Base-by-base conservation (phyloP, 768 basidiomycete genomes). In the Leccinum aurantiacum region DNA sequence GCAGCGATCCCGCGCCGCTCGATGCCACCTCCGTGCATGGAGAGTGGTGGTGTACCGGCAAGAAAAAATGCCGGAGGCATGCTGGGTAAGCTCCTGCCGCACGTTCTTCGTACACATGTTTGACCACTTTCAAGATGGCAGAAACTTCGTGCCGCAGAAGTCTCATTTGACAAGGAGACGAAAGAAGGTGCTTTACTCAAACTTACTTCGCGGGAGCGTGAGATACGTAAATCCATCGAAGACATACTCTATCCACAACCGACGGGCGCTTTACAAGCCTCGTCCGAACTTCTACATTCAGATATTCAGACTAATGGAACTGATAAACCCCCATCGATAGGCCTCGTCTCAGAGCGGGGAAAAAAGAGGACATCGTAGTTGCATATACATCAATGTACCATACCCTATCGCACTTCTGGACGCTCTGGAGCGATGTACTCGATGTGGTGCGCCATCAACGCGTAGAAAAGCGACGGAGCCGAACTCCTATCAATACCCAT, bases 21-120 rank as follows among this genome's bases (percentile, higher is more conserved):
- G 78, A 79, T 53, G 70, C 63, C 4, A 55, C 65, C 25, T 54
- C 66, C 13, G 67, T 66, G 29, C 74, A 73, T 27, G 77, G 74
- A 15, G 87, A 87, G 47, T 91, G 89, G 88, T 93, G 91, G 90
- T 93, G 92, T 73, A 78, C 80, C 35, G 88, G 85, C 37, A 84
- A 87, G 71, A 84, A 83, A 67, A 83, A 84, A 51, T 94, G 92
- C 61, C 88, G 89, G 44, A 84, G 92, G 24, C 92, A 95, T 73
- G 79, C 80, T 58, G 90, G 91, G 89, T 91, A 72, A 61, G 61
- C 70, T 14, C 14, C 54, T 50, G 17, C 37, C 38, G 51, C 29
- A 53, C 52, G 6, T 1, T 38, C 31, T 51, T 44, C 33, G 46
- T 52, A 56, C 27, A 38, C 44, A 14, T 60, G 22, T 50, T 29